Conservation (phyloP, 164 flowering plant genomes). For the Aristolochia fimbriata region DNA sequence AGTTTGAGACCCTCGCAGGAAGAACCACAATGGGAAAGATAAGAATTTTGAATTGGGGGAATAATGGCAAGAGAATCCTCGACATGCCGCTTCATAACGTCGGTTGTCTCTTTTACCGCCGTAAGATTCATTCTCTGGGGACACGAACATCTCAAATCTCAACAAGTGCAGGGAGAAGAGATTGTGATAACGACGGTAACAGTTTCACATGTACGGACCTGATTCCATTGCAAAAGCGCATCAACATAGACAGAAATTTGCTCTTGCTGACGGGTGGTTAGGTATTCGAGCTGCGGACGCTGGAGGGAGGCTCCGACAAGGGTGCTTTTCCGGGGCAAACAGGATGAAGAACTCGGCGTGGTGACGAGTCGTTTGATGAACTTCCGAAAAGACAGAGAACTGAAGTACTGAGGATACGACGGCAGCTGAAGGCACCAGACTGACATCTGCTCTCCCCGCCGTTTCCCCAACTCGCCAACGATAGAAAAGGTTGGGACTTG, state of each 20-base stretch:
- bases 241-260: slow-evolving; percentile 2
- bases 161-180: no score
- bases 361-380: background rate
- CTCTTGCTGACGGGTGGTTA: background rate
- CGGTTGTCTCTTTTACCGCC: slow-evolving; percentile 43
- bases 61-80: slow-evolving; percentile 81
- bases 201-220: background rate
- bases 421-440: background rate
- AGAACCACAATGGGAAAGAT: slow-evolving; percentile 28
- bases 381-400: background rate
- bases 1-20: slow-evolving; percentile 38
- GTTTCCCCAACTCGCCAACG: background rate
- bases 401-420: background rate
- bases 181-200: no score
- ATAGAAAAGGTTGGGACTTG: no score
- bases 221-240: background rate
- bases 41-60: slow-evolving; percentile 45
- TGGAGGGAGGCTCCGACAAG: background rate
- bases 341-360: background rate
- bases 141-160: no score
- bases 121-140: slow-evolving; percentile 19
- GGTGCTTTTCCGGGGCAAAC: no score
- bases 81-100: slow-evolving; percentile 83
- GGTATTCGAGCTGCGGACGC: background rate
- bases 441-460: background rate